These are phyloP conservation scores for Parastagonospora avenae DNA, from an alignment of 2,329 filamentous ascomycete genomes.

Conservation along the genomic window DNA sequence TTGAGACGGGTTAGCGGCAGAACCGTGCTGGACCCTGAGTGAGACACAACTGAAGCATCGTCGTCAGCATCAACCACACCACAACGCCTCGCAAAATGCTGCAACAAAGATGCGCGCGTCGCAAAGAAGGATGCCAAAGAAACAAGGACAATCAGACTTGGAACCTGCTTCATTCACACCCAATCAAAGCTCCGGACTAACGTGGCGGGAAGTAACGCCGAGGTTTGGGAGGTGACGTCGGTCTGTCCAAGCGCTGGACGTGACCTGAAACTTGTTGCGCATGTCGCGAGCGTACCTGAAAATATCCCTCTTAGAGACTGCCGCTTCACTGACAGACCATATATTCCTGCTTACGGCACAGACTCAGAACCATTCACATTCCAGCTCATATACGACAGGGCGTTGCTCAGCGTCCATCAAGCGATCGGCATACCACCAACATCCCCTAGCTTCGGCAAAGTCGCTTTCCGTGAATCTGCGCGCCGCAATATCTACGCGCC, in stretches of 20 bases:
- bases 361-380: conserved; percentile 2
- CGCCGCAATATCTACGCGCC: background rate
- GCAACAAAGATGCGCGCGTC: background rate
- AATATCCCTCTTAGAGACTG: background rate
- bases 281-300: background rate
- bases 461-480: conserved; percentile 22
- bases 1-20: conserved; percentile 8
- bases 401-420: conserved; percentile 14
- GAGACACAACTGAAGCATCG: conserved; percentile 29
- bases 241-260: conserved; percentile 21
- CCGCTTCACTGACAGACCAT: background rate
- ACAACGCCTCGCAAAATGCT: background rate
- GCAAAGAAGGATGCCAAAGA: background rate
- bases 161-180: background rate
- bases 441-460: conserved; percentile 24
- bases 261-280: conserved; percentile 21
- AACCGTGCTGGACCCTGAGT: conserved; percentile 20
- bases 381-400: conserved; percentile 8
- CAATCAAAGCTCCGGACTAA: conserved; percentile 7
- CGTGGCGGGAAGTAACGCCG: conserved; percentile 13
- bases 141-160: no score
- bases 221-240: conserved; percentile 33
- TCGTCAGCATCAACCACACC: background rate
- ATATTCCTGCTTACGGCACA: background rate
- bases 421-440: conserved; percentile 16